A percentile compares a stretch with the other conserved stretches of the same genome.
Conservation (phyloP, 2,329 filamentous ascomycete species). For the Canariomyces notabilis region DNA sequence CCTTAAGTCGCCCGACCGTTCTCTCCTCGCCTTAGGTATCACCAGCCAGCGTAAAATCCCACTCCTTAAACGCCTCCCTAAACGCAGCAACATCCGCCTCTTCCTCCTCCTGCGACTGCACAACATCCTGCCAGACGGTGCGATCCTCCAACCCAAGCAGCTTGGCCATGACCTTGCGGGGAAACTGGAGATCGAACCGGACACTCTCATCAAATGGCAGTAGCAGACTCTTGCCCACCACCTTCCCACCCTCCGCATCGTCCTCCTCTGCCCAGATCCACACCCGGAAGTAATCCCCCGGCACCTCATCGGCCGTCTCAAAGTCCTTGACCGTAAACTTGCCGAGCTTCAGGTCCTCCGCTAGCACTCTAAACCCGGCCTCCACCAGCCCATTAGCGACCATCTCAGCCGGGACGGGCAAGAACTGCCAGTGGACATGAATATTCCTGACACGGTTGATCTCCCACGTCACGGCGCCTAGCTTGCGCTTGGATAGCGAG, state of each 20-base stretch:
- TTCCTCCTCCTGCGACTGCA: slow-evolving; percentile 73
- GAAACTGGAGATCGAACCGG: slow-evolving; percentile 88
- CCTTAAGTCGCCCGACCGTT: too few relatives aligned
- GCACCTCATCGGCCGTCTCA: slow-evolving; percentile 45
- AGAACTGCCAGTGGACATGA: slow-evolving; percentile 90
- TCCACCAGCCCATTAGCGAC: slow-evolving; percentile 73
- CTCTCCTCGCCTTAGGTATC: background rate
- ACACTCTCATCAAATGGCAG: slow-evolving; percentile 67
- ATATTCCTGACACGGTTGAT: slow-evolving; percentile 77
- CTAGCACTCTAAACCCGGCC: slow-evolving; percentile 82
- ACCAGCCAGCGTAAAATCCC: slow-evolving; percentile 69
- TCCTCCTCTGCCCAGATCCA: slow-evolving; percentile 68
- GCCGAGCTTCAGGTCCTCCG: slow-evolving; percentile 64
- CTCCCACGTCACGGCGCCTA: slow-evolving; percentile 88
- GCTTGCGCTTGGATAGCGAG: slow-evolving; percentile 47
- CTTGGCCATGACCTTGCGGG: slow-evolving; percentile 81
- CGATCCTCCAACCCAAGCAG: slow-evolving; percentile 73
- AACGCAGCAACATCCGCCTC: slow-evolving; percentile 71
- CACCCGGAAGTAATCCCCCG: slow-evolving; percentile 70
- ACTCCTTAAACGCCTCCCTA: slow-evolving; percentile 74
- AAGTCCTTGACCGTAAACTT: slow-evolving; percentile 45
- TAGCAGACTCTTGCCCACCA: slow-evolving; percentile 64
- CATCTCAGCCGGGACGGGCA: slow-evolving; percentile 67
- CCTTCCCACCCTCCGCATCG: slow-evolving; percentile 37
- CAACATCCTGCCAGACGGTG: slow-evolving; percentile 80